phyloP scores from a whole-genome alignment of 257 asterid species.

The Solanum etuberosum region DNA sequence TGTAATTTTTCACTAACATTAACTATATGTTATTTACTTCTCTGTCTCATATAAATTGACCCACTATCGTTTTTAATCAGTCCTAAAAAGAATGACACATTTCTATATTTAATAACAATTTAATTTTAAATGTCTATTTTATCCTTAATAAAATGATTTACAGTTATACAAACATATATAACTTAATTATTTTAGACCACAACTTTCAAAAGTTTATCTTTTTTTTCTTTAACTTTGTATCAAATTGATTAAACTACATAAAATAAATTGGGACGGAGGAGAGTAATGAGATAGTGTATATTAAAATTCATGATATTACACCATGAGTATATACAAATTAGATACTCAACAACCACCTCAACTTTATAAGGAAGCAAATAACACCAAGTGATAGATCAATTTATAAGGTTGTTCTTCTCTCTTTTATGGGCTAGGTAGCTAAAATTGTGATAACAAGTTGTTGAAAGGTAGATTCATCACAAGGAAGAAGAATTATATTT shows the following conservation, averaged over 20 bases:
- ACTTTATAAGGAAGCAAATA: background rate
- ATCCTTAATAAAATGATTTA: too few species aligned
- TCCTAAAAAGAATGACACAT: too few species aligned
- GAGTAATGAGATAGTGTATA: background rate
- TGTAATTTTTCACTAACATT: too few species aligned
- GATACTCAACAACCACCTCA: background rate
- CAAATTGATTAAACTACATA: background rate
- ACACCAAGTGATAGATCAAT: background rate
- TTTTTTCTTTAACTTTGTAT: background rate
- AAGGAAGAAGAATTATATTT: slow-evolving; percentile 40
- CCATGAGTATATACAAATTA: background rate
- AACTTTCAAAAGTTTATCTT: too few species aligned
- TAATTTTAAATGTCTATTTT: too few species aligned
- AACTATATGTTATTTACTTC: too few species aligned
- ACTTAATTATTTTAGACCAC: background rate
- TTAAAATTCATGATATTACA: background rate
- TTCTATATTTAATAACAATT: too few species aligned
- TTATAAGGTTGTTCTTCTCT: background rate
- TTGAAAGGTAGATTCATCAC: slow-evolving; percentile 35
- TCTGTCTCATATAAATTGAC: too few species aligned
- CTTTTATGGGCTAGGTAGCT: background rate
- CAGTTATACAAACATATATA: too few species aligned
- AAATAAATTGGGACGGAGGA: background rate
- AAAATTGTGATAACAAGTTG: slow-evolving; percentile 12
- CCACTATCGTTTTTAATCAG: too few species aligned